phyloP scores from a whole-genome alignment of 177 flowering plant genomes.

The Vitis hybrid region DNA sequence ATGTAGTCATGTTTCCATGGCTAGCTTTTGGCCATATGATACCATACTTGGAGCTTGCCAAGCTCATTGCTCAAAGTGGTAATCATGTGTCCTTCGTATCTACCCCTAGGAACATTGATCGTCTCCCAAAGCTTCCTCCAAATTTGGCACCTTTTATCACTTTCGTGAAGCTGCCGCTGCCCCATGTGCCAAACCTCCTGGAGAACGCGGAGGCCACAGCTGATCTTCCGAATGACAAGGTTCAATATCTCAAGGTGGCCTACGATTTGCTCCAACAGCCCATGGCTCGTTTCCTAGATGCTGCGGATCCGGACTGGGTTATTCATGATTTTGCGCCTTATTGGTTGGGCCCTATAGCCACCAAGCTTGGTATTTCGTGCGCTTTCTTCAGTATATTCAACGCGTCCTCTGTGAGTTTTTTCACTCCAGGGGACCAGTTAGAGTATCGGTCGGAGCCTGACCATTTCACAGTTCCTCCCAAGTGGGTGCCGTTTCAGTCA shows the following conservation, averaged over 20 bases:
- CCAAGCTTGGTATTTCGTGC: not conserved
- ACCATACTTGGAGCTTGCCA: constrained; percentile 11
- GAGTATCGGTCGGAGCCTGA: too few species aligned
- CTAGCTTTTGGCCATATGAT: too few species aligned
- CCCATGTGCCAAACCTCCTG: constrained; percentile 3
- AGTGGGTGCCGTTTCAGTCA: too few species aligned
- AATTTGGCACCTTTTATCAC: not conserved
- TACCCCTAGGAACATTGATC: too few species aligned
- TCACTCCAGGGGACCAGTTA: not conserved
- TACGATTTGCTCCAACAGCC: constrained; percentile 4
- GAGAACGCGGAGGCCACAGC: constrained; percentile 21
- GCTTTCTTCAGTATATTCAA: constrained; percentile 1
- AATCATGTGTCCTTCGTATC: constrained; percentile 8
- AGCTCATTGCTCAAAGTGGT: constrained; percentile 16
- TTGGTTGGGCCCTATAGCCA: not conserved
- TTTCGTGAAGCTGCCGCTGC: constrained; percentile 11
- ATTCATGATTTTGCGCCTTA: not conserved
- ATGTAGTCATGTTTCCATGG: constrained; percentile 3
- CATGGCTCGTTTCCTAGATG: not conserved
- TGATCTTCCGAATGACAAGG: not conserved
- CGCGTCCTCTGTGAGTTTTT: not conserved
- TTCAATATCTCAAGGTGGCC: constrained; percentile 1
- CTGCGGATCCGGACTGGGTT: constrained; percentile 5
- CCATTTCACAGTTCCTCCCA: too few species aligned
- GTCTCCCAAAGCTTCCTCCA: not conserved